Conservation (phyloP, 2,329 filamentous ascomycete species). For the Penicillium sp. region DNA sequence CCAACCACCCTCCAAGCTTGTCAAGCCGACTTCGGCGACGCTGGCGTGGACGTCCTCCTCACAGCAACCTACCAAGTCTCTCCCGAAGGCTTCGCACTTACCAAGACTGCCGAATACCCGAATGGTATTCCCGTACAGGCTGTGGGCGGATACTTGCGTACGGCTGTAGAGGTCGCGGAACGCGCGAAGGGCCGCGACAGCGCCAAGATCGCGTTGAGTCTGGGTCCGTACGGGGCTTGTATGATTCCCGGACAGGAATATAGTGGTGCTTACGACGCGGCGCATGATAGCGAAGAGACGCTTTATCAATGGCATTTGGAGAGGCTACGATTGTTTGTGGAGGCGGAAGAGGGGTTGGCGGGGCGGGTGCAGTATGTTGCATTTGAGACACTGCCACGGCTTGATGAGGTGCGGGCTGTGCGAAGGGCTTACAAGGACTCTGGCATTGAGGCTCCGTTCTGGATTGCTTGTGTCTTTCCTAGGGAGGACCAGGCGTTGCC, state of each 20-base stretch:
- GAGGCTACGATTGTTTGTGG: slow-evolving; percentile 53
- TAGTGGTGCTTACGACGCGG: slow-evolving; percentile 57
- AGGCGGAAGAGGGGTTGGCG: slow-evolving; percentile 36
- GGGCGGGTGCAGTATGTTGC: slow-evolving; percentile 55
- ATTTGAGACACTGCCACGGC: slow-evolving; percentile 64
- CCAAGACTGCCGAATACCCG: slow-evolving; percentile 44
- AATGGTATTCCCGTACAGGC: slow-evolving; percentile 43
- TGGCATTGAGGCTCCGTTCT: slow-evolving; percentile 46
- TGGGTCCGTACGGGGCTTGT: slow-evolving; percentile 66
- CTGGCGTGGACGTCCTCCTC: slow-evolving; percentile 62
- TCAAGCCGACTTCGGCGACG: slow-evolving; percentile 55
- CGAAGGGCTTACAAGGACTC: slow-evolving; percentile 29
- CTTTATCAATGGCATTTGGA: slow-evolving; percentile 59
- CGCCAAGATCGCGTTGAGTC: slow-evolving; percentile 51
- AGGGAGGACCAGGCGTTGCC: slow-evolving; percentile 54
- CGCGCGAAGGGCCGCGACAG: slow-evolving; percentile 25
- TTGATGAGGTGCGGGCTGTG: slow-evolving; percentile 61
- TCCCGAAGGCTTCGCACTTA: slow-evolving; percentile 55
- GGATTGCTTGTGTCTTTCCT: slow-evolving; percentile 65
- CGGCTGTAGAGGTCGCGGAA: slow-evolving; percentile 38
- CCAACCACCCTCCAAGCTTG: slow-evolving; percentile 53
- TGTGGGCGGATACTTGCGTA: slow-evolving; percentile 45
- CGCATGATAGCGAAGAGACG: slow-evolving; percentile 44
- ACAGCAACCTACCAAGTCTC: slow-evolving; percentile 69
- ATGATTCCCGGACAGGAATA: slow-evolving; percentile 66